phyloP scores from a whole-genome alignment of 2,329 filamentous ascomycete genomes.

The Lecanicillium sp. region DNA sequence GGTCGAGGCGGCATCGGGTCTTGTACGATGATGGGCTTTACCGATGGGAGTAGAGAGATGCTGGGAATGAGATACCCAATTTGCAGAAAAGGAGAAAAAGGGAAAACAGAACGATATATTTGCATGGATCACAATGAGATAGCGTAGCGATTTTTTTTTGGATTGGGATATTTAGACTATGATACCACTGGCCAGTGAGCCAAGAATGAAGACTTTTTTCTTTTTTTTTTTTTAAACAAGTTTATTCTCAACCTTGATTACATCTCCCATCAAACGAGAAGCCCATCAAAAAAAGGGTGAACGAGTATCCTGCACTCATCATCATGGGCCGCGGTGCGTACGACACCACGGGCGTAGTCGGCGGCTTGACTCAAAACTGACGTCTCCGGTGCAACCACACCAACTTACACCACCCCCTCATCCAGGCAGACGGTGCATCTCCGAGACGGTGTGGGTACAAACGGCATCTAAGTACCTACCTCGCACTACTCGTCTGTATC shows the following conservation, averaged over 20 bases:
- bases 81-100: not conserved
- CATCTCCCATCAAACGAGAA: not conserved
- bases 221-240: not conserved
- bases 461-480: no score
- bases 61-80: not conserved
- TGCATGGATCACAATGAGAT: no score
- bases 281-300: not conserved
- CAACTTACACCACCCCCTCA: no score
- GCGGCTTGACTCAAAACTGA: no score
- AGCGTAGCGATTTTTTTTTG: not conserved
- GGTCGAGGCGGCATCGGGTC: slow-evolving; percentile 25
- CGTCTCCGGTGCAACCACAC: no score
- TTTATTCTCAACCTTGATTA: no score
- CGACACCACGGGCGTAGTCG: slow-evolving; percentile 2
- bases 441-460: no score
- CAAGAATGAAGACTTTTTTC: slow-evolving; percentile 2
- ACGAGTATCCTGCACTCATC: not conserved
- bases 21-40: slow-evolving; percentile 30
- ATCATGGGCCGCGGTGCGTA: slow-evolving; percentile 4
- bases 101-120: not conserved
- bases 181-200: not conserved
- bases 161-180: not conserved
- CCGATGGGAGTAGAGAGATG: slow-evolving; percentile 27
- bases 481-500: no score
- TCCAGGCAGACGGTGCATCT: no score